Evolutionary conservation across 495 filamentous ascomycete species (phyloP), one percentile per base, ranked within the genome.

Genomic region (Ramalina peruviana): DNA sequence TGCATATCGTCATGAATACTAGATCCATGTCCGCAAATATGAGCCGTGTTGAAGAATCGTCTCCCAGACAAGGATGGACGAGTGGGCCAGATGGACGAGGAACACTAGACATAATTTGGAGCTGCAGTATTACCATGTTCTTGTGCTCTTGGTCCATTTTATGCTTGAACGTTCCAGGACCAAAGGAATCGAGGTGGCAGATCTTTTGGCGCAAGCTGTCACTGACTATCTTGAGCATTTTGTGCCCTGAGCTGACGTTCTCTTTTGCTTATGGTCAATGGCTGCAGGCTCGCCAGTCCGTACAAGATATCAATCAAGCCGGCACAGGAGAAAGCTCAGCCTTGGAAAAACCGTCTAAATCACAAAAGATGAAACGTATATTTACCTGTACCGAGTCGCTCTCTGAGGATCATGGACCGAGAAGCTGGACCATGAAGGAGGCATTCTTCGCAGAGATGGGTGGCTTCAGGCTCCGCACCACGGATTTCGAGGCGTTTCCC

Each of bases 371-470:
- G 27, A 33, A 12, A 33, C 6, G 27, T 33, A 33, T 33, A 33
- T 33, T 33, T 7, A 33, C 27, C 27, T 33, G 27, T 12, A 33
- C 27, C 27, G 27, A 12, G 3, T 33, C 7, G 27, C 6, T 12
- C 11, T 33, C 27, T 9, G 27, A 7, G 1, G 11, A 12, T 12
- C 27, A 7, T 12, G 27, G 11, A 7, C 6, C 16, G 16, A 41
- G 20, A 41, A 19, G 11, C 5, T 67, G 60, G 61, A 63, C 59
- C 2, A 54, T 63, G 39, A 54, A 55, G 0, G 62, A 66, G 43
- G 61, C 50, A 1, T 67, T 67, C 48, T 67, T 60, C 44, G 65
- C 65, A 6, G 56, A 68, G 20, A 65, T 64, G 59, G 65, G 65
- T 9, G 65, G 59, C 0, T 46, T 67, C 40, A 16, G 54, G 11